Conservation (phyloP, 768 basidiomycete genomes). For the Auriscalpium orientale region DNA sequence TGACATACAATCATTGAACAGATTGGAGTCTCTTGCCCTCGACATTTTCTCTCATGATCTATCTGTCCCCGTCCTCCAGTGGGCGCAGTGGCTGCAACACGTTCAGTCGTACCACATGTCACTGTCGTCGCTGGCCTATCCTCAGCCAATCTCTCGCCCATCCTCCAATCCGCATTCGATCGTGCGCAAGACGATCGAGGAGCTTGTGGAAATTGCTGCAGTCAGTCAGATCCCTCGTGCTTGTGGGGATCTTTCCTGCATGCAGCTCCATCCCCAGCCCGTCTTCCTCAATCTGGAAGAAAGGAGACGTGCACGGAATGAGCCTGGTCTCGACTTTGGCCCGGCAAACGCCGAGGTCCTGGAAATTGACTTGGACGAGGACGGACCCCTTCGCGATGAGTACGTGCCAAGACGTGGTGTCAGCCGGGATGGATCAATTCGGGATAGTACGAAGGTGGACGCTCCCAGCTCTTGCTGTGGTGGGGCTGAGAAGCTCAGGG, state of each 20-base stretch:
- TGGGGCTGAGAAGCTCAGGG: constrained; percentile 1
- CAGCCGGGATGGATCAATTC: constrained; percentile 27
- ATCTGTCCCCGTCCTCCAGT: constrained; percentile 53
- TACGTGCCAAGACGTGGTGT: constrained; percentile 67
- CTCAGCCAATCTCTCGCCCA: constrained; percentile 75
- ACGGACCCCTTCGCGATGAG: constrained; percentile 75
- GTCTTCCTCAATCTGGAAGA: constrained; percentile 70
- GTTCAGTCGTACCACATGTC: constrained; percentile 59
- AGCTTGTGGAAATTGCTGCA: constrained; percentile 48
- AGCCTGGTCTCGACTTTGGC: constrained; percentile 29
- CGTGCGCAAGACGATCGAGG: constrained; percentile 62
- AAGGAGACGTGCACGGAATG: constrained; percentile 44
- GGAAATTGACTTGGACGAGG: constrained; percentile 78
- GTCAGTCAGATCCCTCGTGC: constrained; percentile 10
- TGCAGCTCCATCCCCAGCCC: constrained; percentile 42
- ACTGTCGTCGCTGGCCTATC: constrained; percentile 47
- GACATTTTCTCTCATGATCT: constrained; percentile 67
- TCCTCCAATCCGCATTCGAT: constrained; percentile 64
- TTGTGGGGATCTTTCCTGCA: constrained; percentile 12
- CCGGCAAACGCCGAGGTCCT: constrained; percentile 33
- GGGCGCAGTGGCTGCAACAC: constrained; percentile 67
- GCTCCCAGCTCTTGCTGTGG: constrained; percentile 1
- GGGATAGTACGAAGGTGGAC: constrained; percentile 10
- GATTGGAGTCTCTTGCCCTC: constrained; percentile 60
- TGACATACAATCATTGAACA: constrained; percentile 62